These are phyloP conservation scores for Xylariaceae sp. DNA, from an alignment of 2,329 filamentous ascomycete species.

Conservation along the genomic window DNA sequence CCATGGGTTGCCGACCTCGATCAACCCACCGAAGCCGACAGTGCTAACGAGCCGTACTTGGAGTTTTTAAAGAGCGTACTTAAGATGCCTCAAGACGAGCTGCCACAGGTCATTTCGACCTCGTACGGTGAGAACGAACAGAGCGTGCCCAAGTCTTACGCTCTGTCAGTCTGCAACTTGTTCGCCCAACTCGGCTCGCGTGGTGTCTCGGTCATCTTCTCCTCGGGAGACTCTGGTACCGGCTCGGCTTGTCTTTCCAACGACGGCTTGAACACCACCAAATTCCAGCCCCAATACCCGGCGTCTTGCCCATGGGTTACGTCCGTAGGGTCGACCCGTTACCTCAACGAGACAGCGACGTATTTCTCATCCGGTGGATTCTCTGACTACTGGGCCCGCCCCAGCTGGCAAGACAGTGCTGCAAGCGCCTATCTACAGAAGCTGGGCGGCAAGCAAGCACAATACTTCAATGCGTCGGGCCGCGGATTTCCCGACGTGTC, in stretches of 20 bases:
- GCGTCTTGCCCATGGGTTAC: slow-evolving; percentile 39
- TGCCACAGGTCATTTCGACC: slow-evolving; percentile 58
- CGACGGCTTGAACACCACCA: slow-evolving; percentile 42
- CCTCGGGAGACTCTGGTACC: slow-evolving; percentile 55
- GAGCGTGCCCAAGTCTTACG: slow-evolving; percentile 54
- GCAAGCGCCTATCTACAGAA: slow-evolving; percentile 39
- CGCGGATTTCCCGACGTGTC: slow-evolving; percentile 51
- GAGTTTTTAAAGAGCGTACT: slow-evolving; percentile 60
- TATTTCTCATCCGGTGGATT: slow-evolving; percentile 47
- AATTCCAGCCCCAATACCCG: slow-evolving; percentile 49
- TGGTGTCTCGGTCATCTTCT: slow-evolving; percentile 59
- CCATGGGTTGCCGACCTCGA: slow-evolving; percentile 15
- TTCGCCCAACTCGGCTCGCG: slow-evolving; percentile 61
- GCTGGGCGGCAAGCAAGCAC: slow-evolving; percentile 29
- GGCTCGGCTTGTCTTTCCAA: slow-evolving; percentile 50
- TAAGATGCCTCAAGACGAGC: slow-evolving; percentile 40
- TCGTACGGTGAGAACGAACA: slow-evolving; percentile 68
- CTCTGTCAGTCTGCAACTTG: slow-evolving; percentile 52
- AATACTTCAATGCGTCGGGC: slow-evolving; percentile 27
- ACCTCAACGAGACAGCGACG: slow-evolving; percentile 42
- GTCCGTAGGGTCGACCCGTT: slow-evolving; percentile 20
- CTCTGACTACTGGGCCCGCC: slow-evolving; percentile 43
- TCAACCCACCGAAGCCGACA: slow-evolving; percentile 23
- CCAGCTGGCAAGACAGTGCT: slow-evolving; percentile 39
- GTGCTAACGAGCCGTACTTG: slow-evolving; percentile 65